A percentile compares a stretch with the other conserved stretches of the same genome.
Conservation (phyloP, 345 rosid species). For the Populus nigra region DNA sequence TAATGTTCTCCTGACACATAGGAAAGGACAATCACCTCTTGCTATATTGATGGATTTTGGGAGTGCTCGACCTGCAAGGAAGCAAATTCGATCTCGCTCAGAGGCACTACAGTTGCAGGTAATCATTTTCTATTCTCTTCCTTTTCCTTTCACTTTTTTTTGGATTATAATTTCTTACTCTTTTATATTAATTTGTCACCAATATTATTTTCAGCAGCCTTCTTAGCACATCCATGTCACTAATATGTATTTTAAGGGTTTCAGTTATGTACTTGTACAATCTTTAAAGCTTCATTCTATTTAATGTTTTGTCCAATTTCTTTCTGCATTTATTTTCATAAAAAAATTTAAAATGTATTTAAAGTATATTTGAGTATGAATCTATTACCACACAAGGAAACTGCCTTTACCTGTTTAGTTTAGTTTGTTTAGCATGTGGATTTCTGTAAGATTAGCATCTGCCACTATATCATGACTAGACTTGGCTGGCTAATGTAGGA, state of each 20-base stretch:
- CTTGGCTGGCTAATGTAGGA: slow-evolving; percentile 44
- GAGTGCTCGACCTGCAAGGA: slow-evolving; percentile 84
- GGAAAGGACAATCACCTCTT: slow-evolving; percentile 76
- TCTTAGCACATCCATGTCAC: slow-evolving; percentile 1
- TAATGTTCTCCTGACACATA: slow-evolving; percentile 69
- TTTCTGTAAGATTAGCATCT: neutral
- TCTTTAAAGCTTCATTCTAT: neutral
- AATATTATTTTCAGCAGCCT: neutral
- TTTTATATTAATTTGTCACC: neutral
- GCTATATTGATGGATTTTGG: slow-evolving; percentile 99
- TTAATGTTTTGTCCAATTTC: neutral
- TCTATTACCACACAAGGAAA: neutral
- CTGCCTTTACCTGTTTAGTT: neutral
- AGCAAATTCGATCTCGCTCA: slow-evolving; percentile 79
- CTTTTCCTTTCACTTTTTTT: neutral
- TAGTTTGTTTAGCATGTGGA: neutral
- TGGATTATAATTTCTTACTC: neutral
- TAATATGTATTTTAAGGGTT: neutral
- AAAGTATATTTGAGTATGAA: neutral
- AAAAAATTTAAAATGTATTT: neutral
- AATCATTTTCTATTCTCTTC: slow-evolving; percentile 5
- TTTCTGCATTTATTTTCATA: neutral
- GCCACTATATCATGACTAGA: slow-evolving; percentile 1
- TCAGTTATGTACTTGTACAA: neutral
- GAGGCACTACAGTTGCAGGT: slow-evolving; percentile 98